Percentiles rank a stretch among this genome's conserved stretches.
Evolutionary conservation across 1,284 basidiomycete species (phyloP).

Genomic region (Inonotus obliquus): DNA sequence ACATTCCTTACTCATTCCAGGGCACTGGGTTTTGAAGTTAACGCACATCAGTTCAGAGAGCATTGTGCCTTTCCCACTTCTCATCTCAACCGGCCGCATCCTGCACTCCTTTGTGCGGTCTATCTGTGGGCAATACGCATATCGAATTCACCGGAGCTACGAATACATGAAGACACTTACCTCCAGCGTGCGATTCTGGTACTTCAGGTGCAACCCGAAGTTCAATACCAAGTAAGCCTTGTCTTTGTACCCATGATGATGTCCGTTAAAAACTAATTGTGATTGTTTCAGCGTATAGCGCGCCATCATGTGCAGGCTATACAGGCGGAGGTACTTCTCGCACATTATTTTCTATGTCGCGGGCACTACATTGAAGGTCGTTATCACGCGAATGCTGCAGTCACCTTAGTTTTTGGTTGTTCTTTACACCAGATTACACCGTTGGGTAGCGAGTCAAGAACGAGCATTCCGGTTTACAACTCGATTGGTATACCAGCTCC

Average conservation of each 20-base stretch:
- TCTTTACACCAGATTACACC: slow-evolving; percentile 32
- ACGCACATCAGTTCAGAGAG: slow-evolving; percentile 28
- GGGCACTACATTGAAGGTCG: slow-evolving; percentile 40
- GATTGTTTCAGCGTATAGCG: background rate
- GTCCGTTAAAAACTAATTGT: background rate
- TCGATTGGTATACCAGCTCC: slow-evolving; percentile 24
- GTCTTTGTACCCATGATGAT: background rate
- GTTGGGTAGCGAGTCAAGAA: background rate
- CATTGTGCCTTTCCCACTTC: slow-evolving; percentile 23
- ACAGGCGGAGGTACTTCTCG: slow-evolving; percentile 52
- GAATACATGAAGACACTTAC: slow-evolving; percentile 33
- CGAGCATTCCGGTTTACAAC: background rate
- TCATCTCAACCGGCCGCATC: slow-evolving; percentile 40
- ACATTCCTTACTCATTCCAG: slow-evolving; percentile 24
- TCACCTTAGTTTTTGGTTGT: slow-evolving; percentile 32
- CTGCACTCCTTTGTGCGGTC: slow-evolving; percentile 42
- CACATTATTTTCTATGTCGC: slow-evolving; percentile 46
- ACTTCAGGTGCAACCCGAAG: slow-evolving; percentile 29
- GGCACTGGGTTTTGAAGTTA: slow-evolving; percentile 32
- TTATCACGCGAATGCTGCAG: slow-evolving; percentile 38
- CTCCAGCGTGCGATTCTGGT: slow-evolving; percentile 41
- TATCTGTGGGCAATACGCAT: slow-evolving; percentile 47
- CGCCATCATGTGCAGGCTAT: slow-evolving; percentile 38
- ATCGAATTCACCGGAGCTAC: slow-evolving; percentile 26
- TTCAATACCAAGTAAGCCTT: slow-evolving; percentile 30